A percentile compares a stretch with the other conserved stretches of the same genome.
These are phyloP conservation scores for Paramyrothecium roridum DNA, from an alignment of 2,329 filamentous ascomycete genomes.

Conservation along the genomic window DNA sequence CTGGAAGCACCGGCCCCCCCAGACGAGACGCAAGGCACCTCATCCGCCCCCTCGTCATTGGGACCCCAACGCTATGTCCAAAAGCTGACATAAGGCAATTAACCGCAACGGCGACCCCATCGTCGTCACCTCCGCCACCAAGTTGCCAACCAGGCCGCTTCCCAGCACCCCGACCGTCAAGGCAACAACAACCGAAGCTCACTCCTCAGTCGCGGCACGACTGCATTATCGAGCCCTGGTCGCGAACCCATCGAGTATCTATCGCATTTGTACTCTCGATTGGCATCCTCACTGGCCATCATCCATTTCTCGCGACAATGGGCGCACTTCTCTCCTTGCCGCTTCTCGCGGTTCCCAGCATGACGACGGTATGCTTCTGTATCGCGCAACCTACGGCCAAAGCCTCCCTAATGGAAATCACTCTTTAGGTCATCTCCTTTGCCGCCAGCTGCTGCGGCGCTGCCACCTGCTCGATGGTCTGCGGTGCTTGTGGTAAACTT, in stretches of 20 bases:
- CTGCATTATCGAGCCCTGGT: not conserved
- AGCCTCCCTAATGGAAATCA: conserved; percentile 3
- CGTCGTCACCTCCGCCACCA: not conserved
- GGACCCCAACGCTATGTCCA: no score
- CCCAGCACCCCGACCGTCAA: not conserved
- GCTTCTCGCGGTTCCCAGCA: conserved; percentile 81
- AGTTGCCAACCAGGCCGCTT: not conserved
- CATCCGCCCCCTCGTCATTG: no score
- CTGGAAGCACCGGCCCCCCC: no score
- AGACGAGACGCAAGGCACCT: no score
- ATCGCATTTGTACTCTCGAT: not conserved
- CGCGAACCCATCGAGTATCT: not conserved
- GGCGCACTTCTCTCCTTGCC: conserved; percentile 88
- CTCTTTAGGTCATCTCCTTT: conserved; percentile 67
- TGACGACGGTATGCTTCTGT: conserved; percentile 70
- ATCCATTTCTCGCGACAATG: conserved; percentile 52
- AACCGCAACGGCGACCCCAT: not conserved
- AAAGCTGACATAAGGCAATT: not conserved
- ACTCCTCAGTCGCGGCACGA: not conserved
- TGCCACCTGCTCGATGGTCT: conserved; percentile 93
- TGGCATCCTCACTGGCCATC: not conserved
- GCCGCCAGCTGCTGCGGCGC: conserved; percentile 93
- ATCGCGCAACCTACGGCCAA: not conserved
- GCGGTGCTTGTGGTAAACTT: conserved; percentile 93
- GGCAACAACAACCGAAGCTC: no score